Evolutionary conservation across 2,329 filamentous ascomycete species (phyloP), one percentile per base, ranked within the genome.

Genomic region (Fonsecaea erecta): DNA sequence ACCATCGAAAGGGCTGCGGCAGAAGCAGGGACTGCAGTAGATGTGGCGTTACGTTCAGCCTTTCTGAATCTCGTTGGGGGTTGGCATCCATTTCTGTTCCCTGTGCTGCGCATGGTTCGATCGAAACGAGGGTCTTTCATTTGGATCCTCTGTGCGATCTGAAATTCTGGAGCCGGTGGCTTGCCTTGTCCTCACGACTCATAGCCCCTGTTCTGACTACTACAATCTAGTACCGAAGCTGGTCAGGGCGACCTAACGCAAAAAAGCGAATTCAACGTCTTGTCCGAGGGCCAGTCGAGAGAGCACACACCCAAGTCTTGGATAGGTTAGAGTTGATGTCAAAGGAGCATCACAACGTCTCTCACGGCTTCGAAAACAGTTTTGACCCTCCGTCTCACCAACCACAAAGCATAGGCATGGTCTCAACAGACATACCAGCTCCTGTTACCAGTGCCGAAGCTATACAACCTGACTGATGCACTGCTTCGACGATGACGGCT

Each of bases 41-140:
- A 66, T 21, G 32, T 21, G 16, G 58, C 58, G 6, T 28, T 65
- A 30, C 52, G 34, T 18, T 52, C 63, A 4, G 34, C 16, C 18
- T 37, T 65, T n/a, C 2, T 65, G 26, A 65, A 65, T 61, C 11
- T 65, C 62, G 37, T 40, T n/a, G n/a, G n/a, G 11, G 18, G 37
- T 40, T 5, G 16, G 5, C 16, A 6, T 14, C 37, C 37, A n/a
- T n/a, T 40, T 16, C 18, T 40, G 37, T n/a, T 16, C 35, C 12
- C 6, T 9, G 3, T 12, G 24, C 21, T 5, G 6, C 11, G 32
- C 12, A 12, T 34, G 11, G 32, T 11, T 34, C 6, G 3, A 34
- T 34, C 32, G 11, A 34, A 11, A 34, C 5, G 32, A 34, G 11
- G 4, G 30, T 32, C 30, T 4, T 32, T 32, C 32, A 34, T 12